Percentiles rank a stretch among this genome's conserved stretches.
Evolutionary conservation across 1,139 yeast genomes (phyloP).

Genomic region (Kodamaea fungicola): DNA sequence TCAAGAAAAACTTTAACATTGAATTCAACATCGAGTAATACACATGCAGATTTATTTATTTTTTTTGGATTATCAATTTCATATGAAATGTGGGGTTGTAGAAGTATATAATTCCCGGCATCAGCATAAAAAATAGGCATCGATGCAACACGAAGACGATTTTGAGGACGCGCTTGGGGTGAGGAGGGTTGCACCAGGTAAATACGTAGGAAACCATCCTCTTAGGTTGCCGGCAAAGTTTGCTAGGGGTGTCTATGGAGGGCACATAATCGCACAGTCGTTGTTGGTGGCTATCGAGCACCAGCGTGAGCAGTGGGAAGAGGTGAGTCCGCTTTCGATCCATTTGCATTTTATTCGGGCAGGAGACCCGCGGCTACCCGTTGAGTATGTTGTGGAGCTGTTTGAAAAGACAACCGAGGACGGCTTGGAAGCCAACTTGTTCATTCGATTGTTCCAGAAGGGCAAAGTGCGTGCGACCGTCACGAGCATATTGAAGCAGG

Average conservation of each 20-base stretch:
- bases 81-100: no score
- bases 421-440: slow-evolving; percentile 20
- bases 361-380: slow-evolving; percentile 48
- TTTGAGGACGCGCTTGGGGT: slow-evolving; percentile 42
- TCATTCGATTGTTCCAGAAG: slow-evolving; percentile 29
- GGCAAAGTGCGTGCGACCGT: slow-evolving; percentile 28
- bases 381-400: slow-evolving; percentile 56
- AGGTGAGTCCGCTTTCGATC: slow-evolving; percentile 29
- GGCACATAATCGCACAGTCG: slow-evolving; percentile 72
- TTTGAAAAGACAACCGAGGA: slow-evolving; percentile 31
- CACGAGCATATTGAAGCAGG: slow-evolving; percentile 2
- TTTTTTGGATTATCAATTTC: no score
- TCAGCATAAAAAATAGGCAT: no score
- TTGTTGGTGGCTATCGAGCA: slow-evolving; percentile 57
- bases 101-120: no score
- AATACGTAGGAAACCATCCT: slow-evolving; percentile 37
- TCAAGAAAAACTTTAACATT: slow-evolving; percentile 4
- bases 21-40: slow-evolving; percentile 1
- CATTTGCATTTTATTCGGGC: slow-evolving; percentile 42
- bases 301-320: slow-evolving; percentile 9
- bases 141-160: slow-evolving; percentile 8
- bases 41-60: no score
- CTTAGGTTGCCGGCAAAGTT: slow-evolving; percentile 39
- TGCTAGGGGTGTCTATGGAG: slow-evolving; percentile 78
- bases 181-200: slow-evolving; percentile 25